phyloP scores from a whole-genome alignment of 2,329 filamentous ascomycete species.

The Grosmannia serpens region DNA sequence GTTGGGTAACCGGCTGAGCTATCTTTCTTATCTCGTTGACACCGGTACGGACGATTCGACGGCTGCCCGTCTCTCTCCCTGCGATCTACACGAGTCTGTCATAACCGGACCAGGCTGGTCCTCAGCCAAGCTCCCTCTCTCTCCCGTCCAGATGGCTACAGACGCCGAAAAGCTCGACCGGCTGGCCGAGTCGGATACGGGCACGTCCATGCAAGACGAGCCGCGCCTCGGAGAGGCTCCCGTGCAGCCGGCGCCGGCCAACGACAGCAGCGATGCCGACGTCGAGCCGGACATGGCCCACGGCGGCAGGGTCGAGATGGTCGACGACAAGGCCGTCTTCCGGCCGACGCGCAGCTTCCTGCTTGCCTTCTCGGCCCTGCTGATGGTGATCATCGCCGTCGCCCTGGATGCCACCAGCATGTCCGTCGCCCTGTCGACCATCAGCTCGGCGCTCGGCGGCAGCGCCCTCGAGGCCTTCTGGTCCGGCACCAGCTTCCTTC shows the following conservation, averaged over 20 bases:
- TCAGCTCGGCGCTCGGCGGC: constrained; percentile 38
- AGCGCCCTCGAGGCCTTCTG: constrained; percentile 54
- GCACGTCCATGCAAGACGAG: not conserved
- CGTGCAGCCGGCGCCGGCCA: not conserved
- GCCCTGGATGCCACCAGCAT: constrained; percentile 56
- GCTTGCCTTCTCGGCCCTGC: constrained; percentile 38
- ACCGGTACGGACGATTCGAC: not conserved
- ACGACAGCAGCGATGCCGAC: not conserved
- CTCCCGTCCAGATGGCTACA: not conserved
- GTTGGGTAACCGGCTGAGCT: not conserved
- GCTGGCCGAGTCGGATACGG: not conserved
- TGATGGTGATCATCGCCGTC: constrained; percentile 46
- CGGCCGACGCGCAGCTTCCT: constrained; percentile 25
- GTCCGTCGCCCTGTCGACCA: constrained; percentile 44
- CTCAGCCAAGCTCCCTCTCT: too few relatives aligned
- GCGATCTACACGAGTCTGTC: not conserved
- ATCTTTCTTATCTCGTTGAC: not conserved
- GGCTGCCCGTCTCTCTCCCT: not conserved
- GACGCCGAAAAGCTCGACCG: not conserved
- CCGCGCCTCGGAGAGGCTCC: not conserved
- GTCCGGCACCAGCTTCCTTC: constrained; percentile 59
- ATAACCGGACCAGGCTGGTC: not conserved
- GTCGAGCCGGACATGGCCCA: not conserved
- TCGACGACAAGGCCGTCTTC: constrained; percentile 16
- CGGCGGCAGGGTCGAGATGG: constrained; percentile 11